Percentiles rank a stretch among this genome's conserved stretches.
phyloP scores from a whole-genome alignment of 2,329 filamentous ascomycete genomes.

The Chaetomiaceae sp. region DNA sequence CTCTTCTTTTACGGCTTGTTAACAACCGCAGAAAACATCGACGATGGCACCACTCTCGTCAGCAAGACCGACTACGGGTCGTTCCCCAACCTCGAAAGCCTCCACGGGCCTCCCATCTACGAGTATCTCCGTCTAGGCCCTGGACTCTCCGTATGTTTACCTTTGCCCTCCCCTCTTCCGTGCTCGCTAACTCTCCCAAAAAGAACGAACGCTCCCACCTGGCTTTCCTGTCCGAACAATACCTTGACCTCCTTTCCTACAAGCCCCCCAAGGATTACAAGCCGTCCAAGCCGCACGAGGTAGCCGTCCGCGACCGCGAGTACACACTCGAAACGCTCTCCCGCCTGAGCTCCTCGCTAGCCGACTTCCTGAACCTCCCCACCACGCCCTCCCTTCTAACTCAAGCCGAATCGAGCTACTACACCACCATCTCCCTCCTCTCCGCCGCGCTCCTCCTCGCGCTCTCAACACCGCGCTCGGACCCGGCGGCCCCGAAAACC shows the following conservation, averaged over 20 bases:
- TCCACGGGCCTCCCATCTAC: conserved; percentile 36
- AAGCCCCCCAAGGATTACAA: conserved; percentile 49
- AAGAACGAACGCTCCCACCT: conserved; percentile 50
- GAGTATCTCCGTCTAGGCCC: conserved; percentile 47
- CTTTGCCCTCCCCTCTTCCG: neutral
- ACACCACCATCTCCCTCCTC: conserved; percentile 40
- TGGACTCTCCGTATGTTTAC: conserved; percentile 46
- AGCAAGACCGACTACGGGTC: conserved; percentile 49
- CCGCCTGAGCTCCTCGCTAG: conserved; percentile 40
- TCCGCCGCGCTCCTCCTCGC: conserved; percentile 26
- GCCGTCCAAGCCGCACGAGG: conserved; percentile 35
- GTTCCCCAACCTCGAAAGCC: conserved; percentile 44
- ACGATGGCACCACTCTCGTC: conserved; percentile 36
- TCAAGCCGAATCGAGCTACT: conserved; percentile 40
- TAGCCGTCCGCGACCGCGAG: conserved; percentile 38
- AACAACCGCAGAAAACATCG: conserved; percentile 36
- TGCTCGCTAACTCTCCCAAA: neutral
- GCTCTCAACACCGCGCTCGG: conserved; percentile 22
- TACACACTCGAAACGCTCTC: conserved; percentile 41
- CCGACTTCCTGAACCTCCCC: conserved; percentile 33
- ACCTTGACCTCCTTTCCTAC: conserved; percentile 45
- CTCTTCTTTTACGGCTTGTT: neutral
- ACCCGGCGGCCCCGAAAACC: conserved; percentile 16
- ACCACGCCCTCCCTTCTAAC: conserved; percentile 34
- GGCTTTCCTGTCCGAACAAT: conserved; percentile 45